A percentile compares a stretch with the other conserved stretches of the same genome.
These are phyloP conservation scores for Thielaviopsis ethacetica DNA, from an alignment of 2,329 filamentous ascomycete species.

Conservation along the genomic window DNA sequence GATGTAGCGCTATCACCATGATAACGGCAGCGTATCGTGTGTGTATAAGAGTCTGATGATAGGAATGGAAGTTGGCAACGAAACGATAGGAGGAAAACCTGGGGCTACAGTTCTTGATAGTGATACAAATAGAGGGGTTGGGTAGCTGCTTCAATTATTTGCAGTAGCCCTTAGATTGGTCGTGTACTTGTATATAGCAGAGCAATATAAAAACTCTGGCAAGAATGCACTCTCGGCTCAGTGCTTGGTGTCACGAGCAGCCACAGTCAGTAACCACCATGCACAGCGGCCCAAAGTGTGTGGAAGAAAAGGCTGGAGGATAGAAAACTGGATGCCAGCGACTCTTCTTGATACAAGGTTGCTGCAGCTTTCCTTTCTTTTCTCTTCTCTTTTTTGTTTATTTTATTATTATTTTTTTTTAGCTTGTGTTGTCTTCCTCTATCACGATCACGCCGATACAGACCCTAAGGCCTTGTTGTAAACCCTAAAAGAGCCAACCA, in stretches of 20 bases:
- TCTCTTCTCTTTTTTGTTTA: not conserved
- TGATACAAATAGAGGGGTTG: not conserved
- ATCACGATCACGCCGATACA: no score
- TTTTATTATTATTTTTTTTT: not conserved
- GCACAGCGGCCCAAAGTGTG: not conserved
- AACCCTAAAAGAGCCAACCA: no score
- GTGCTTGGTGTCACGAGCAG: not conserved
- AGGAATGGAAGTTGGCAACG: no score
- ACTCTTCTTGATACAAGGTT: not conserved
- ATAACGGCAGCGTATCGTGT: not conserved
- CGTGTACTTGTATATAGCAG: no score
- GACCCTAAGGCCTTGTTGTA: no score
- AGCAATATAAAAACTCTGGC: no score
- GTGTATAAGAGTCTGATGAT: not conserved
- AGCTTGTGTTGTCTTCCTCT: not conserved
- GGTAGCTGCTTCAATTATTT: not conserved
- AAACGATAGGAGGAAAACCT: not conserved
- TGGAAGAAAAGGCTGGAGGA: not conserved
- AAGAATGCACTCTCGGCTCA: not conserved
- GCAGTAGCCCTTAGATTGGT: not conserved
- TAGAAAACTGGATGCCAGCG: not conserved
- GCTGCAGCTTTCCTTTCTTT: not conserved
- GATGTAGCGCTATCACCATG: not conserved
- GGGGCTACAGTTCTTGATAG: not conserved
- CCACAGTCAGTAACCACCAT: not conserved